Evolutionary conservation across 2,329 filamentous ascomycete species (phyloP), one percentile per base, ranked within the genome.

Genomic region (Ophidiomyces ophidiicola): DNA sequence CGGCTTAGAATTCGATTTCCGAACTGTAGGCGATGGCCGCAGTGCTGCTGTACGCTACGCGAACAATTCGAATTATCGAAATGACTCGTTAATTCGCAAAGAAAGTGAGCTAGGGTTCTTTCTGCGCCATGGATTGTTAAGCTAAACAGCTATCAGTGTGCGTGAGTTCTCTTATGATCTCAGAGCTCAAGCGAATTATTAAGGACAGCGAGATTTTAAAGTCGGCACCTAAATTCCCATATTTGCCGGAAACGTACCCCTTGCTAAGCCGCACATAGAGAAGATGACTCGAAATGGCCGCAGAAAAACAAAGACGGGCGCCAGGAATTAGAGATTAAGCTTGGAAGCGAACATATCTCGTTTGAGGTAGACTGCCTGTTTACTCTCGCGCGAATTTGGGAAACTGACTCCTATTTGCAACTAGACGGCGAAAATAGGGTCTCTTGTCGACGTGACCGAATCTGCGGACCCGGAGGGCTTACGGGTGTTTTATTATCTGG

Each of bases 51-150:
- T 88, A 21, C 80, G 90, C 63, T 98, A 98, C 66, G 90, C 90
- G 48, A 98, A 98, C 71, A 98, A 98, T 64, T 96, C 88, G 42
- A 98, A 98, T 66, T 98, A 98, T 67, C 80, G 90, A 56, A 98
- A 98, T 64, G 90, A 98, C 60, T 94, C 87, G 47, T 69, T 98
- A 51, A 98, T 98, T 57, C 82, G 90, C 49, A 98, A 98, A 87
- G 90, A 98, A 70, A 98, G 90, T 94, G 70, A 52, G 86, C 62
- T 33, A 18, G 42, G 21, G 39, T 33, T 24, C 12, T 23, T 20
- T 24, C 14, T 20, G 36, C 23, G 19, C 11, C 12, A n/a, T 23
- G 29, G 31, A 28, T 19, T 21, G 20, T 26, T 30, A 36, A 34
- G 32, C 50, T 58, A 38, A 58, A 41, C 15, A 18, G 14, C 25